Evolutionary conservation across 1,139 yeast species (phyloP).

Genomic region (Meyerozyma guilliermondii): DNA sequence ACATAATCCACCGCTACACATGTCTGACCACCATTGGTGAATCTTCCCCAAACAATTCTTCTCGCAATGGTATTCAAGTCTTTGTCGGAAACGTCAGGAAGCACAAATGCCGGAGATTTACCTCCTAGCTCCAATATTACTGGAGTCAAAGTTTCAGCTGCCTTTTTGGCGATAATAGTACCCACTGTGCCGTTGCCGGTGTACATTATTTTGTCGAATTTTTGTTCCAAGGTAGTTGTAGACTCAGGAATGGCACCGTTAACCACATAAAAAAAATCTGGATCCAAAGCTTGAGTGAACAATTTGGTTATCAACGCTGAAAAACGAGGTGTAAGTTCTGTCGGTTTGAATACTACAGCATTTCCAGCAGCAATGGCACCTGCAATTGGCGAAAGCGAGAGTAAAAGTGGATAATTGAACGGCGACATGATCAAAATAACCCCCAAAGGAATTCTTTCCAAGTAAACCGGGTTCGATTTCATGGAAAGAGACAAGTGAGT

Average conservation of each 20-base stretch:
- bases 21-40: constrained; percentile 79
- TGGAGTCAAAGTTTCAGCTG: constrained; percentile 83
- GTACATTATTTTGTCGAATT: constrained; percentile 78
- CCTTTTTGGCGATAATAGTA: constrained; percentile 68
- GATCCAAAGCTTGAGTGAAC: constrained; percentile 50
- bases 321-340: constrained; percentile 68
- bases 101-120: constrained; percentile 78
- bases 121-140: constrained; percentile 84
- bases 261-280: constrained; percentile 55
- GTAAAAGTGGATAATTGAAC: constrained; percentile 76
- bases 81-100: constrained; percentile 41
- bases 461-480: constrained; percentile 41
- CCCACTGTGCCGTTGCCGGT: constrained; percentile 84
- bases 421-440: constrained; percentile 74
- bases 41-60: constrained; percentile 75
- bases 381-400: constrained; percentile 62
- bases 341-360: constrained; percentile 73
- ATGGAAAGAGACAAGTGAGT: constrained; percentile 41
- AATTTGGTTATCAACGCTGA: constrained; percentile 52
- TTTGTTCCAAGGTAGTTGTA: constrained; percentile 54
- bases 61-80: constrained; percentile 52
- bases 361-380: constrained; percentile 91
- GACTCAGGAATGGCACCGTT: constrained; percentile 76
- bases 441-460: constrained; percentile 73
- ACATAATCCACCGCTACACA: constrained; percentile 88